Conservation (phyloP, 306 rosid genomes). For the Corylus avellana region DNA sequence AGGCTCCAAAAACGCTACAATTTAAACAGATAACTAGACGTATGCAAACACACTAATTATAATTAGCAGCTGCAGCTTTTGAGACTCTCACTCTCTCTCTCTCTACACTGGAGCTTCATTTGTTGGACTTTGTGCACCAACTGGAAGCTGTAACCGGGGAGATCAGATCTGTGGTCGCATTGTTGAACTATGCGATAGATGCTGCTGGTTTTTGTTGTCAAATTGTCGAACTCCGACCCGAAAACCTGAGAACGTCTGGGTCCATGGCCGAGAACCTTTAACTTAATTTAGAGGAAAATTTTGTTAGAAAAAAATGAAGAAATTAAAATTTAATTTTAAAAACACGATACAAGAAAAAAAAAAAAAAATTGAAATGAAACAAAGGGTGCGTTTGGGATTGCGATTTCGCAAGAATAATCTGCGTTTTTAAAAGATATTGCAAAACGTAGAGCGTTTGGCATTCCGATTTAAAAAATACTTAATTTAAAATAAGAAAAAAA, state of each 20-base stretch:
- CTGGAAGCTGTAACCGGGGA: neutral
- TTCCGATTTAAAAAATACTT: no score
- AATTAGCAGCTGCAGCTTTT: neutral
- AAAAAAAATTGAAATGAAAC: no score
- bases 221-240: constrained; percentile 70
- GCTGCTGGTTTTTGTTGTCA: constrained; percentile 10
- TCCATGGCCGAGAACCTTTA: constrained; percentile 52
- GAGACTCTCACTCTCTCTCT: neutral
- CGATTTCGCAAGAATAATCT: no score
- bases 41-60: neutral
- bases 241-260: constrained; percentile 69
- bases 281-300: no score
- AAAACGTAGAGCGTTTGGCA: no score
- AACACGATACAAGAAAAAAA: no score
- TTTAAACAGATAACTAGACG: neutral
- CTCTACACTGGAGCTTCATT: constrained; percentile 18
- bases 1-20: neutral
- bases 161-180: constrained; percentile 49
- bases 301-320: no score
- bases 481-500: no score
- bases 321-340: no score
- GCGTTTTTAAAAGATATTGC: no score
- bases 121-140: neutral
- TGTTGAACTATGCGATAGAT: constrained; percentile 33
- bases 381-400: no score